Evolutionary conservation across 1,284 basidiomycete genomes (phyloP), one percentile per base, ranked within the genome.

Genomic region (Cystobasidiaceae sp.): DNA sequence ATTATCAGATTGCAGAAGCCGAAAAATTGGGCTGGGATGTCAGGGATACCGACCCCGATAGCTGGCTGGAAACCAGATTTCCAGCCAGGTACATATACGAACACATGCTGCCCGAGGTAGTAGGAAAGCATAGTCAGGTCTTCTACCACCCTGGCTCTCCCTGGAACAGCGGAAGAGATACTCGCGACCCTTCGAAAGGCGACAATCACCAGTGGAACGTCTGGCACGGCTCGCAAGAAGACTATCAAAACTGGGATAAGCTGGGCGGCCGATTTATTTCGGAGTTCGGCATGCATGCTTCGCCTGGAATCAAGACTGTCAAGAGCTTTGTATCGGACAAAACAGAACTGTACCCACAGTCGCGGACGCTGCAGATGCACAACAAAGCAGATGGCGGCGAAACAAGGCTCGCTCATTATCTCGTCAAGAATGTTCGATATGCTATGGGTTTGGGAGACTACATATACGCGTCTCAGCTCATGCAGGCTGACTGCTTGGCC

Each of bases 241-340:
- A 89, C 0, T 94, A 90, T 88, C 84, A 88, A 68, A 87, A 91
- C 70, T 93, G 90, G 88, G 88, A 91, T 73, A 84, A 83, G 54
- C 82, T 93, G 15, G 81, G 44, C 19, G 55, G 54, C 28, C 6
- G 63, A 32, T 66, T 66, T 34, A 44, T 56, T 0, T 67, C 66
- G 23, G 71, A 72, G 58, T 72, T 71, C 17, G 71, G 52, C 0
- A 70, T 72, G 88, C 79, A 90, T 73, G 90, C 85, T 0, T 91
- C 86, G 72, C 90, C 91, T 0, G 82, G 90, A 75, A 84, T 89
- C 57, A 83, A 88, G 30, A 94, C 92, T 2, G 23, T 61, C 46
- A 84, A 90, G 68, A 82, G 87, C 73, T 93, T 90, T 88, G 79
- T n/a, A n/a, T n/a, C 89, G 41, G 79, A 89, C 2, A n/a, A n/a